Conservation (phyloP, 1,284 basidiomycete species). For the Inonotus hispidus region DNA sequence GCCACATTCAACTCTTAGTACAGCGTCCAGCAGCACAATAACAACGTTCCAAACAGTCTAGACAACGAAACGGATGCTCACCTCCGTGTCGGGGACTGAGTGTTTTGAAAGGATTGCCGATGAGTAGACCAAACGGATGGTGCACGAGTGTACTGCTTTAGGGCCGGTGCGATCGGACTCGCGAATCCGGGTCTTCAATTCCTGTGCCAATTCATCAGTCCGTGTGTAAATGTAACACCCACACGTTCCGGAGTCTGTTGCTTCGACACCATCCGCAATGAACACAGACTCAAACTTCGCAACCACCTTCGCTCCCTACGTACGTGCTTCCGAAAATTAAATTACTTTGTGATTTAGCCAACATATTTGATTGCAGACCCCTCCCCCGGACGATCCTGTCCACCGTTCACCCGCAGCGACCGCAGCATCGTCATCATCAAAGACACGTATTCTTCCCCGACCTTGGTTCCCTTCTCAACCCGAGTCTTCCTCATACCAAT, state of each 20-base stretch:
- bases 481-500: slow-evolving; percentile 54
- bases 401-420: slow-evolving; percentile 15
- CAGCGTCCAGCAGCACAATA: neutral
- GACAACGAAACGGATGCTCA: slow-evolving; percentile 6
- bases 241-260: neutral
- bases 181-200: neutral
- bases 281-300: slow-evolving; percentile 26
- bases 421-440: slow-evolving; percentile 27
- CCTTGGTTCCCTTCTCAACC: slow-evolving; percentile 55
- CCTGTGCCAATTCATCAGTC: neutral
- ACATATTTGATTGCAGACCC: slow-evolving; percentile 35
- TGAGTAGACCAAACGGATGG: neutral
- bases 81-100: slow-evolving; percentile 1
- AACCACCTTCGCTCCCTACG: slow-evolving; percentile 48
- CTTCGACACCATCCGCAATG: neutral
- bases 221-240: neutral
- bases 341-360: neutral
- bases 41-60: neutral
- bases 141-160: neutral
- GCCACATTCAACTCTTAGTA: neutral
- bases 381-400: slow-evolving; percentile 50
- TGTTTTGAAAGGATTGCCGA: neutral
- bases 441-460: slow-evolving; percentile 17
- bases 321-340: slow-evolving; percentile 27
- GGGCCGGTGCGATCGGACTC: neutral